phyloP scores from a whole-genome alignment of 2,329 filamentous ascomycete genomes.

The Shiraia sp. region DNA sequence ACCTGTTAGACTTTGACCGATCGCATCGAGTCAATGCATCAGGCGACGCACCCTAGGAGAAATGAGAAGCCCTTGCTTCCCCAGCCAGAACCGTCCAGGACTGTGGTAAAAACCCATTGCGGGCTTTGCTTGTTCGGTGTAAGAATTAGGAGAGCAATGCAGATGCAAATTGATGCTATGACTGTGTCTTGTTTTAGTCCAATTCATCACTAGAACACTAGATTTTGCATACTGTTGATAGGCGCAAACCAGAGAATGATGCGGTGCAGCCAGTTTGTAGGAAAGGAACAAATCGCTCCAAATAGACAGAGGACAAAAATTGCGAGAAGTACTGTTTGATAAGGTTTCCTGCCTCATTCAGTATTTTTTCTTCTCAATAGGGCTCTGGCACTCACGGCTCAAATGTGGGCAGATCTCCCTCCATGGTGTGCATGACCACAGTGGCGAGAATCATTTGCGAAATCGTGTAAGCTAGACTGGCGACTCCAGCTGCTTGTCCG shows the following conservation, averaged over 20 bases:
- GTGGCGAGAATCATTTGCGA: constrained; percentile 67
- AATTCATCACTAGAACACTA: not conserved
- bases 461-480: constrained; percentile 65
- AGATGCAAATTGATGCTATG: constrained; percentile 63
- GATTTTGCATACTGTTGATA: constrained; percentile 57
- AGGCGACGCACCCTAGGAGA: constrained; percentile 58
- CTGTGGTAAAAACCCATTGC: constrained; percentile 63
- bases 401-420: constrained; percentile 57
- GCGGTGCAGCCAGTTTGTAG: constrained; percentile 62
- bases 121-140: constrained; percentile 63
- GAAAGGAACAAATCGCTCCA: constrained; percentile 65
- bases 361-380: constrained; percentile 4
- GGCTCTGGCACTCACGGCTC: constrained; percentile 54
- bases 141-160: constrained; percentile 60
- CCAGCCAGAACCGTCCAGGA: constrained; percentile 67
- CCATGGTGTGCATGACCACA: constrained; percentile 64
- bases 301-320: constrained; percentile 60
- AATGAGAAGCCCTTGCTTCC: constrained; percentile 65
- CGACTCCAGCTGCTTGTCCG: constrained; percentile 66
- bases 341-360: constrained; percentile 52
- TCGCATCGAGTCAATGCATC: constrained; percentile 1
- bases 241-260: constrained; percentile 69
- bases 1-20: constrained; percentile 9
- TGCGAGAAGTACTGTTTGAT: constrained; percentile 62
- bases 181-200: constrained; percentile 41